These are phyloP conservation scores for Saksenaea oblongispora DNA, from an alignment of 371 early-diverging fungal genomes.

Conservation along the genomic window DNA sequence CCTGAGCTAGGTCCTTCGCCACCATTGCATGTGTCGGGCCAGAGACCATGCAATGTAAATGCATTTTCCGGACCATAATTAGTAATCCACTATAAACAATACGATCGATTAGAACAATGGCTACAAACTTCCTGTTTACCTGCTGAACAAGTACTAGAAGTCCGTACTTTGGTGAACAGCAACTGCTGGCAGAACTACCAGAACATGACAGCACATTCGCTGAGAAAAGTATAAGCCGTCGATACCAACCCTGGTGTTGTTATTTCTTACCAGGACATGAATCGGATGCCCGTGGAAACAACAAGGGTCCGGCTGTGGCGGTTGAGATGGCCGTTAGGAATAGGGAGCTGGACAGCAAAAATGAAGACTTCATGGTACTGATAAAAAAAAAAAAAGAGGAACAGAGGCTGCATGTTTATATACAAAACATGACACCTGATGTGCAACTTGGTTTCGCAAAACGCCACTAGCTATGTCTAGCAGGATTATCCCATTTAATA, in stretches of 20 bases:
- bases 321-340: not conserved
- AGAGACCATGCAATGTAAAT: constrained; percentile 65
- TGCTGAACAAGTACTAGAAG: constrained; percentile 25
- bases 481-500: too few species aligned
- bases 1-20: constrained; percentile 58
- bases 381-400: not conserved
- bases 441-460: too few species aligned
- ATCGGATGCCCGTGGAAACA: not conserved
- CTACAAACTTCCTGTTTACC: constrained; percentile 1
- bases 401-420: not conserved
- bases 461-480: too few species aligned
- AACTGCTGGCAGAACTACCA: not conserved
- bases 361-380: not conserved
- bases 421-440: not conserved
- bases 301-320: not conserved
- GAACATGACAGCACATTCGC: not conserved
- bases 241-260: not conserved
- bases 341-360: not conserved
- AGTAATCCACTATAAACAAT: constrained; percentile 14
- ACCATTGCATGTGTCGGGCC: constrained; percentile 80
- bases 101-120: not conserved
- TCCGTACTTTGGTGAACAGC: constrained; percentile 22
- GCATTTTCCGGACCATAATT: constrained; percentile 21
- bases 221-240: not conserved
- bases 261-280: not conserved